Conservation (phyloP, 2,329 filamentous ascomycete species). For the Colletotrichum noveboracense region DNA sequence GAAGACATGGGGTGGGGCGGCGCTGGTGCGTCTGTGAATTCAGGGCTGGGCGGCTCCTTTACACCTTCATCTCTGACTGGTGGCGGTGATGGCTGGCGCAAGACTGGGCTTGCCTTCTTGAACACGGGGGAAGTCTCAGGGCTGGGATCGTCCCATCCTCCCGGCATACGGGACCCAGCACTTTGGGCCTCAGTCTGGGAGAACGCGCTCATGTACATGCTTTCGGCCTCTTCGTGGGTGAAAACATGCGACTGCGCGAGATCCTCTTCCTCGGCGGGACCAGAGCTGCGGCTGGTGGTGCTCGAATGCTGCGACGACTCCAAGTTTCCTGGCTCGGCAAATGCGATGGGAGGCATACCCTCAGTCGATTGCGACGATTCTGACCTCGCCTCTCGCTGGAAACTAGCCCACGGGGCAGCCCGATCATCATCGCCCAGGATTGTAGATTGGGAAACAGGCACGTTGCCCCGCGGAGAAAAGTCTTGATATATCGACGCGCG, state of each 20-base stretch:
- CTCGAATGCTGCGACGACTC: conserved; percentile 26
- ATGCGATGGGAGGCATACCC: not conserved
- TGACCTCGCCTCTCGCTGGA: conserved; percentile 36
- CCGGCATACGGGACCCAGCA: conserved; percentile 49
- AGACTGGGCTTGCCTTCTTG: not conserved
- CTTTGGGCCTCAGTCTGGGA: conserved; percentile 49
- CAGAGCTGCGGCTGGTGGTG: conserved; percentile 29
- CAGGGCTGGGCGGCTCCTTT: not conserved
- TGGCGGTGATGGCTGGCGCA: not conserved
- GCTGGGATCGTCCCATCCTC: conserved; percentile 51
- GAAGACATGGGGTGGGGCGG: not conserved
- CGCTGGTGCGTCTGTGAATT: not conserved
- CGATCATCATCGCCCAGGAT: conserved; percentile 27
- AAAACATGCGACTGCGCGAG: conserved; percentile 72
- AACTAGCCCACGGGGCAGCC: conserved; percentile 35
- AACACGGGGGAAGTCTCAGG: not conserved
- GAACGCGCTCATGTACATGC: conserved; percentile 84
- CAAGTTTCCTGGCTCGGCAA: not conserved
- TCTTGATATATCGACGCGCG: conserved; percentile 55
- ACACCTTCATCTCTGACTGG: not conserved
- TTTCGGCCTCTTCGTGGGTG: conserved; percentile 81
- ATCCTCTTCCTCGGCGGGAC: conserved; percentile 47
- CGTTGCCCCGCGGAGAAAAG: conserved; percentile 21
- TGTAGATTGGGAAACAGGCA: conserved; percentile 16
- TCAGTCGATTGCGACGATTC: conserved; percentile 36